Evolutionary conservation across 2,329 filamentous ascomycete genomes (phyloP), one percentile per base, ranked within the genome.

Genomic region (Mycosphaerelloides madeirae): DNA sequence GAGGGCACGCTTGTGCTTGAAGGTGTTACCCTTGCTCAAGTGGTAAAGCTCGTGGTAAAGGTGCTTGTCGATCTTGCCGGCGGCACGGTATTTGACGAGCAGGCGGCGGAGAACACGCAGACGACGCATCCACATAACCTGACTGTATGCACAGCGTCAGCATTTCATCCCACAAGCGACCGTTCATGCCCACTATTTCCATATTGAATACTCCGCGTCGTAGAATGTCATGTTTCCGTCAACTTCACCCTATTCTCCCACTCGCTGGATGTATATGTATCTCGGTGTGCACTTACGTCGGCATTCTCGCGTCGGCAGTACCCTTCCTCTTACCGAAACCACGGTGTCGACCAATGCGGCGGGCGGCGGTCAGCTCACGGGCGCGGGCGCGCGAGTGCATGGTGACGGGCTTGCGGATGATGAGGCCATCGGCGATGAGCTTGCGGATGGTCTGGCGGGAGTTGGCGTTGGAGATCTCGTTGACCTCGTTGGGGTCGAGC

Each of bases 251-350:
- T 41, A 15, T 33, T 41, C 41, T 28, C 12, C 32, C 12, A 31
- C 12, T 39, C 29, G 31, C 32, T 19, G 16, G 9, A 25, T 25
- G 9, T 5, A 25, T 25, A 25, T 25, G 33, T 41, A 14, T 39
- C 9, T 28, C 36, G 42, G 43, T 45, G 41, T 46, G 34, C 69
- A 67, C 85, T 72, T 86, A 93, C 87, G 84, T 85, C 70, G 91
- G 91, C 93, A 98, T 98, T 84, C 93, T 88, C 72, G 93, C 91
- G 73, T 98, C 91, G 72, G 87, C 87, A 69, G 94, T 97, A 96
- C 93, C 94, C 91, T 98, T 98, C 77, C 93, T 88, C 89, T 98
- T 98, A 87, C 93, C 93, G 80, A 95, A 95, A 72, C 93, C 93
- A 76, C 93, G 86, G 83, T 98, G 93, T 77, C 93, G 83, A 71